Evolutionary conservation across 768 basidiomycete genomes (phyloP), one percentile per base, ranked within the genome.

Genomic region (Amanita pseudoporphyria): DNA sequence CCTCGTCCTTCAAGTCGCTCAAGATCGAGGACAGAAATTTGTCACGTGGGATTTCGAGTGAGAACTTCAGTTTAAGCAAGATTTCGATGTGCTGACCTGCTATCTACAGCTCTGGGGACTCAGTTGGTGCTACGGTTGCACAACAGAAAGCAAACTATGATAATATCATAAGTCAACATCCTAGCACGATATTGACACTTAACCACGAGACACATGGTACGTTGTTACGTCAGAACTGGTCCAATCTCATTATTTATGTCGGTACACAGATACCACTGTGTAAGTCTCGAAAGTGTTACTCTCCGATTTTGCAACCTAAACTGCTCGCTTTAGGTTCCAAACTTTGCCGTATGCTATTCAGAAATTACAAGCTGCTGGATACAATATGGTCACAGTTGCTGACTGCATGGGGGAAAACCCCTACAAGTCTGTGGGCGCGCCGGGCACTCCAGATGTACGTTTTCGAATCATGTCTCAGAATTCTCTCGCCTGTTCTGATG

Each of bases 201-300:
- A 73, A 71, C 52, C 73, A 75, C 50, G 72, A 75, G 53, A 64
- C 64, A 3, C 55, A 64, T 41, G 62, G 69, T 69, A 53, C 16
- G 45, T 18, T 18, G 6, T 19, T 45, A 33, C 19, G 1, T 9
- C 44, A 26, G 26, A 35, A 6, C 41, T 14, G 12, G 28, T 32
- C 43, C 2, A 14, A 45, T 6, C 19, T 21, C 12, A 5, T 14
- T 12, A 12, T 13, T 12, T 12, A 5, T 24, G 6, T 30, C 6
- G 26, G 26, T 28, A 28, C 26, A 18, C 49, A 62, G 62, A 56
- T 16, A 52, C 58, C 7, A 58, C 60, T 22, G 59, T 55, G 62
- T 64, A 59, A 50, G 62, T 55, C 13, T 3, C 5, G 22, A 28
- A 22, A 26, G 10, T 26, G 6, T 6, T 14, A 28, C 6, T 22